A percentile compares a stretch with the other conserved stretches of the same genome.
Conservation (phyloP, 805 yeast genomes). For the Tetrapisispora fleetii region DNA sequence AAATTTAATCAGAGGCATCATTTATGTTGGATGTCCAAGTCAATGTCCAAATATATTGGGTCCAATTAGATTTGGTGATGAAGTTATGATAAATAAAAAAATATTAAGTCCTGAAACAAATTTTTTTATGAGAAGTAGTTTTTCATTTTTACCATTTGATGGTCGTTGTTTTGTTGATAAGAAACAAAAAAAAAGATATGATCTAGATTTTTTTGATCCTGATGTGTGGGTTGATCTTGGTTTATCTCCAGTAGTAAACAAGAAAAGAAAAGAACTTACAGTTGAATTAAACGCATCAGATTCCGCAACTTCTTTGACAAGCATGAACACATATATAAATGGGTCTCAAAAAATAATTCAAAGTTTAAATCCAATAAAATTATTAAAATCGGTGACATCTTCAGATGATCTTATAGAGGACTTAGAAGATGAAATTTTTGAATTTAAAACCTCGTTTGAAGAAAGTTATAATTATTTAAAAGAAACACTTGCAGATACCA, state of each 20-base stretch:
- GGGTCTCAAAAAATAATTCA: slow-evolving; percentile 8
- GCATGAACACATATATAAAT: slow-evolving; percentile 1
- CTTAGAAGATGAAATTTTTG: slow-evolving; percentile 13
- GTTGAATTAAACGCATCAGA: slow-evolving; percentile 1
- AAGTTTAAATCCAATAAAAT: slow-evolving; percentile 9
- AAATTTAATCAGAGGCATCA: slow-evolving; percentile 55
- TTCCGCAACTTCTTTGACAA: neutral
- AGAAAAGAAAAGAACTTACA: slow-evolving; percentile 17
- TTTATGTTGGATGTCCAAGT: slow-evolving; percentile 77
- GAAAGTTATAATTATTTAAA: slow-evolving; percentile 57
- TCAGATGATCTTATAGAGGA: slow-evolving; percentile 6
- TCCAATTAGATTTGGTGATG: slow-evolving; percentile 74
- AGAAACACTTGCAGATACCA: slow-evolving; percentile 52
- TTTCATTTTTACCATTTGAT: slow-evolving; percentile 62
- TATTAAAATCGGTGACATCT: slow-evolving; percentile 6
- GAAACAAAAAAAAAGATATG: slow-evolving; percentile 45
- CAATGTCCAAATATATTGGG: slow-evolving; percentile 82
- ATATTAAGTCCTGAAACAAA: slow-evolving; percentile 72
- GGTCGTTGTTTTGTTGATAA: slow-evolving; percentile 68
- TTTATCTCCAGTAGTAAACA: slow-evolving; percentile 60
- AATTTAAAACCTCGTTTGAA: slow-evolving; percentile 26
- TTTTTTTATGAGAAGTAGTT: slow-evolving; percentile 82
- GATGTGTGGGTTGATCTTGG: slow-evolving; percentile 70
- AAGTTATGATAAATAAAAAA: slow-evolving; percentile 62
- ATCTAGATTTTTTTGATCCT: slow-evolving; percentile 70